Conservation (phyloP, 116 monocot genomes). For the Phalaenopsis hybrid region DNA sequence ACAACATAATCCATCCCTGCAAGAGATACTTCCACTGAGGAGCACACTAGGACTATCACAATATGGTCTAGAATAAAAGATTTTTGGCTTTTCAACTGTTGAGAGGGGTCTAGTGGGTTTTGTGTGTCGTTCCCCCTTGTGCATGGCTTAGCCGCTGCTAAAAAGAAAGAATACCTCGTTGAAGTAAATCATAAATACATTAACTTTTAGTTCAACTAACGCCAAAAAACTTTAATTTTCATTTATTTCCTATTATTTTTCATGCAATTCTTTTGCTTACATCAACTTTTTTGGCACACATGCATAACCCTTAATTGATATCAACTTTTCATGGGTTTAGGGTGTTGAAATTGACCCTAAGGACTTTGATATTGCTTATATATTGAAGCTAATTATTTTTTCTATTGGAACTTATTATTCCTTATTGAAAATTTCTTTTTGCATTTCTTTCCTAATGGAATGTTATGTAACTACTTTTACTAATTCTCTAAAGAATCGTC, state of each 20-base stretch:
- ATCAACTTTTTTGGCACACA: neutral
- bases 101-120: neutral
- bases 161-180: neutral
- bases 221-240: neutral
- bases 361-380: neutral
- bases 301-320: neutral
- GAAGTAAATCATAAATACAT: neutral
- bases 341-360: neutral
- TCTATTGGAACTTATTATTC: neutral
- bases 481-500: neutral
- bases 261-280: neutral
- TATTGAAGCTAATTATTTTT: neutral
- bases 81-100: neutral
- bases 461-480: neutral
- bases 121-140: neutral
- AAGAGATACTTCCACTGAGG: neutral
- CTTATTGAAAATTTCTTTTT: neutral
- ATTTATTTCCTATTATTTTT: neutral
- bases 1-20: neutral
- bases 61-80: neutral
- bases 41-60: neutral
- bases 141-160: neutral
- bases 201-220: neutral
- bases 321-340: neutral
- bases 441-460: neutral